Conservation (phyloP, 2,329 filamentous ascomycete species). For the Volutella citrinella region DNA sequence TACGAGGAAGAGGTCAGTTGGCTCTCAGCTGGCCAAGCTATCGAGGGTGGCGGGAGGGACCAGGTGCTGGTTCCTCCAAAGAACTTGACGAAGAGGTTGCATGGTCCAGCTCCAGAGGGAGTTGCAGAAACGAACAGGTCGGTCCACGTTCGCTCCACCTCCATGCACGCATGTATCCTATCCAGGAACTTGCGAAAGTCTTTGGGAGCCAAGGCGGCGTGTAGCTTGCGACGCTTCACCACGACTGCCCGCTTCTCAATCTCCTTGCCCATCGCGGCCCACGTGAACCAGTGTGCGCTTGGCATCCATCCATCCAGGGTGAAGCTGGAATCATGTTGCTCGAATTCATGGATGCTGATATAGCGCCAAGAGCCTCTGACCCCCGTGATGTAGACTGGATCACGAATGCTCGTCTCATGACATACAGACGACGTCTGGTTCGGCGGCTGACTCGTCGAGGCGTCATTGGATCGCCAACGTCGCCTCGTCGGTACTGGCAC, state of each 20-base stretch:
- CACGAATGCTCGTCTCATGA: slow-evolving; percentile 19
- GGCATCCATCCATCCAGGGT: slow-evolving; percentile 44
- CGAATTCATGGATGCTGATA: slow-evolving; percentile 32
- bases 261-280: slow-evolving; percentile 26
- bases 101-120: slow-evolving; percentile 25
- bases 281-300: slow-evolving; percentile 32
- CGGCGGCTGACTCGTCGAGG: no score
- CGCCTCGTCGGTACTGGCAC: no score
- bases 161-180: slow-evolving; percentile 38
- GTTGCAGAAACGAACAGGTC: slow-evolving; percentile 22
- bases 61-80: slow-evolving; percentile 9
- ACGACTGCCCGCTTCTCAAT: slow-evolving; percentile 25
- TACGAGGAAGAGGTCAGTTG: slow-evolving; percentile 22
- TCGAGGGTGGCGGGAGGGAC: slow-evolving; percentile 1
- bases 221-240: slow-evolving; percentile 11
- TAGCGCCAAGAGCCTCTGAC: slow-evolving; percentile 30
- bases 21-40: slow-evolving; percentile 25
- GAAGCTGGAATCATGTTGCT: slow-evolving; percentile 36
- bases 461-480: no score
- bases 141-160: slow-evolving; percentile 43
- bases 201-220: slow-evolving; percentile 4
- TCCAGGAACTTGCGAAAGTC: slow-evolving; percentile 20
- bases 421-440: no score
- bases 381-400: slow-evolving; percentile 22
- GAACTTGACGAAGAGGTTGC: slow-evolving; percentile 32